Base-by-base conservation (phyloP, 345 rosid species). In the Corymbia maculata region DNA sequence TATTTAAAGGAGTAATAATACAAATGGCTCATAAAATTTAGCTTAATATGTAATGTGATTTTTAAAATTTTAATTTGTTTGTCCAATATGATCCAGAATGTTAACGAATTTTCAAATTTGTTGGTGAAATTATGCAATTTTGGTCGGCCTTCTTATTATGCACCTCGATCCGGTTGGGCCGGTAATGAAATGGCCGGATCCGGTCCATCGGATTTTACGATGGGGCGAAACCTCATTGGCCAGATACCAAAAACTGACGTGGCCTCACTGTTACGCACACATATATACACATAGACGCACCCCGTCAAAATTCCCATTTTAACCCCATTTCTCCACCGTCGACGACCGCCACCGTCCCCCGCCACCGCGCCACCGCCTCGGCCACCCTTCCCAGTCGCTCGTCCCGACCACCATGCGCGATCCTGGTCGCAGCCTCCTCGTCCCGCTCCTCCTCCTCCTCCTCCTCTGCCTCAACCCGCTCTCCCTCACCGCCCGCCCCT, bases 401-500 rank as follows among this genome's bases (percentile, higher is more conserved):
- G 4, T 45, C 68, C n/a, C 45, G 86, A 51, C 45, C 53, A 85
- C 59, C 59, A 85, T 85, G 59, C 61, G 61, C 0, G 12, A 32
- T 59, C 75, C 50, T 21, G 45, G n/a, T 30, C 52, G 87, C 42
- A 52, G n/a, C 32, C 87, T 86, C 44, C 36, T 85, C 0, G 26
- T 85, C 6, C 21, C 44, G 11, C 32, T 88, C 52, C 70, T 88
- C 75, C 32, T 91, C 22, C 32, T 88, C 52, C 70, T 88, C 75
- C 28, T 92, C 88, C 36, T 94, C 88, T 93, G 79, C 89, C 87
- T 91, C 87, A 93, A 82, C 85, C 95, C 51, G 28, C 93, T 80
- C 36, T 89, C 86, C 90, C 87, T 87, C 89, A 88, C 86, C 45
- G 97, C 97, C 8, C 95, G 97, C 80, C 92, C 97, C 85, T 92